These are phyloP conservation scores for Flaveria linearis DNA, from an alignment of 129 eudicot species.

Conservation along the genomic window DNA sequence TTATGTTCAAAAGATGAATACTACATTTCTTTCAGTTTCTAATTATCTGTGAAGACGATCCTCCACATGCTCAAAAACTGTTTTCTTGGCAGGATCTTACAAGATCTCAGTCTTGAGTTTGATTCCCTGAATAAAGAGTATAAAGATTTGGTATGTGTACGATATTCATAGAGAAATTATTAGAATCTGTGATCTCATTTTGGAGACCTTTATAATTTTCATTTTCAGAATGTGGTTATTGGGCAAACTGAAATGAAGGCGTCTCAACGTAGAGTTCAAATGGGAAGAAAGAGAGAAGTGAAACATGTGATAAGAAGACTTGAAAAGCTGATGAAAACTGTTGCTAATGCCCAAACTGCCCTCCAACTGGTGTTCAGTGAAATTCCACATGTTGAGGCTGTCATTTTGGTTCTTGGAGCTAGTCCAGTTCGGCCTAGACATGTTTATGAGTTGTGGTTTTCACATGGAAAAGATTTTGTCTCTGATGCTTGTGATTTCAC, in stretches of 20 bases:
- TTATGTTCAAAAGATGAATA: not conserved
- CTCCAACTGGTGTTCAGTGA: slow-evolving; percentile 63
- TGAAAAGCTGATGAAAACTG: slow-evolving; percentile 68
- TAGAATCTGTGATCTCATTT: not conserved
- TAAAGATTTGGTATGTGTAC: slow-evolving; percentile 69
- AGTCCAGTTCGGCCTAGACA: slow-evolving; percentile 80
- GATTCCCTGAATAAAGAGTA: slow-evolving; percentile 61
- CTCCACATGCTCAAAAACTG: not conserved
- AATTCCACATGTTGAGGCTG: slow-evolving; percentile 53
- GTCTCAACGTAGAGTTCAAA: slow-evolving; percentile 60
- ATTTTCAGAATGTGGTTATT: slow-evolving; percentile 56
- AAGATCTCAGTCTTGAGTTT: slow-evolving; percentile 78
- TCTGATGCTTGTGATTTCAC: slow-evolving; percentile 45
- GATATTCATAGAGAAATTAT: not conserved
- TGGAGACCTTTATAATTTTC: slow-evolving; percentile 24
- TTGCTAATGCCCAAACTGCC: slow-evolving; percentile 60
- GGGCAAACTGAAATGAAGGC: slow-evolving; percentile 54
- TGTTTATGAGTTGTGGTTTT: slow-evolving; percentile 73
- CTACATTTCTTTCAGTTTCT: not conserved
- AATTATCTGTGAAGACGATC: not conserved
- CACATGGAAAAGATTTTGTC: slow-evolving; percentile 40
- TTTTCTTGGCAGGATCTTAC: slow-evolving; percentile 58
- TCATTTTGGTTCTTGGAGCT: slow-evolving; percentile 72
- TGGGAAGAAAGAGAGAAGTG: slow-evolving; percentile 79
- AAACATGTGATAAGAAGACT: slow-evolving; percentile 70